Percentiles rank a stretch among this genome's conserved stretches.
Conservation (phyloP, 768 basidiomycete species). For the Coprinellus aureogranulatus region DNA sequence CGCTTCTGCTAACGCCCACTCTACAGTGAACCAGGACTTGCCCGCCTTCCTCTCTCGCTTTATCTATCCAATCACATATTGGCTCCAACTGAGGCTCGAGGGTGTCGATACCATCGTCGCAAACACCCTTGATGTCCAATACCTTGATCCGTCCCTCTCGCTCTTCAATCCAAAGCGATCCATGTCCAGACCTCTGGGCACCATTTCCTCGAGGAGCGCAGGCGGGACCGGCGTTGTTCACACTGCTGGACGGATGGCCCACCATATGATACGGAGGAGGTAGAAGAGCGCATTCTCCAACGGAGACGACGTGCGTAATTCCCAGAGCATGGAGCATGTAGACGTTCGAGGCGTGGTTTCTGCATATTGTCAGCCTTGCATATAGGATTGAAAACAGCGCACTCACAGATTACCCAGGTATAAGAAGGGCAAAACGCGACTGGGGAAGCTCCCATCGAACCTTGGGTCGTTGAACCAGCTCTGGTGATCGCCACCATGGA, state of each 20-base stretch:
- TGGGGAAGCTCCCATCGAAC: conserved; percentile 96
- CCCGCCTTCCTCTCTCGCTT: conserved; percentile 77
- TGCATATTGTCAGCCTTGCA: conserved; percentile 30
- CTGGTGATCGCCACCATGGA: conserved; percentile 69
- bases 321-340: conserved; percentile 95
- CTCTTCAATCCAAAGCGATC: conserved; percentile 86
- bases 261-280: conserved; percentile 52
- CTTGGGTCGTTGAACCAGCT: conserved; percentile 93
- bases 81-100: conserved; percentile 84
- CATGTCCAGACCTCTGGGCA: conserved; percentile 40
- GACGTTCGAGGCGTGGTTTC: conserved; percentile 91
- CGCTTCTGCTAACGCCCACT: conserved; percentile 97
- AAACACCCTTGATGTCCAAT: conserved; percentile 86
- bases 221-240: neutral
- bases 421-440: conserved; percentile 86
- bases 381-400: conserved; percentile 6
- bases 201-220: neutral
- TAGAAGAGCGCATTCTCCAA: conserved; percentile 89
- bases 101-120: conserved; percentile 96
- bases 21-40: conserved; percentile 94
- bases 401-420: conserved; percentile 94
- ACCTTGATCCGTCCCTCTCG: conserved; percentile 87
- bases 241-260: neutral
- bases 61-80: conserved; percentile 92
- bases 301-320: conserved; percentile 95